phyloP scores from a whole-genome alignment of 2,329 filamentous ascomycete genomes.

The Epichloe festucae region DNA sequence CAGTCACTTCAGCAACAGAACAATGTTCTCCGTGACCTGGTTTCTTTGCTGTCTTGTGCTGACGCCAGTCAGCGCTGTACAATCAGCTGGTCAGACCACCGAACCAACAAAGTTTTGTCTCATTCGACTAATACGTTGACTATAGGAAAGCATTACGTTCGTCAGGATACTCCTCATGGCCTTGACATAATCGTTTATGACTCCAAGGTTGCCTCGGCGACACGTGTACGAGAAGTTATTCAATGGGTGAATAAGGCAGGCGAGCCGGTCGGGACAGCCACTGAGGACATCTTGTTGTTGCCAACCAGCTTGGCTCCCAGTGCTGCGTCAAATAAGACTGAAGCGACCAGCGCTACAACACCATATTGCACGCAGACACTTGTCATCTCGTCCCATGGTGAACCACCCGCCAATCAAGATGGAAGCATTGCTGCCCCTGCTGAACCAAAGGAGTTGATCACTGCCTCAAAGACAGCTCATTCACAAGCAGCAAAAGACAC shows the following conservation, averaged over 20 bases:
- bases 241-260: slow-evolving; percentile 49
- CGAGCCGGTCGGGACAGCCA: slow-evolving; percentile 32
- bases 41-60: slow-evolving; percentile 1
- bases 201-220: slow-evolving; percentile 23
- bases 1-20: neutral
- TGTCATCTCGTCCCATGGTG: neutral
- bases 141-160: neutral
- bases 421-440: neutral
- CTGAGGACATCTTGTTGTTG: slow-evolving; percentile 19
- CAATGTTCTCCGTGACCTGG: neutral
- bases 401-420: neutral
- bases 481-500: neutral
- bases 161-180: neutral
- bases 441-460: neutral
- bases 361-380: slow-evolving; percentile 3
- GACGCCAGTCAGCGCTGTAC: neutral
- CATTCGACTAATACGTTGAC: neutral
- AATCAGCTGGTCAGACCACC: neutral
- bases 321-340: slow-evolving; percentile 1
- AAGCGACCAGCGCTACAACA: neutral
- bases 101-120: neutral
- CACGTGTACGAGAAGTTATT: slow-evolving; percentile 33
- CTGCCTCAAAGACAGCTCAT: neutral
- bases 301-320: slow-evolving; percentile 5
- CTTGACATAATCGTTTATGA: slow-evolving; percentile 22